Evolutionary conservation across 495 filamentous ascomycete species (phyloP).

Genomic region (Penicillium desertorum): DNA sequence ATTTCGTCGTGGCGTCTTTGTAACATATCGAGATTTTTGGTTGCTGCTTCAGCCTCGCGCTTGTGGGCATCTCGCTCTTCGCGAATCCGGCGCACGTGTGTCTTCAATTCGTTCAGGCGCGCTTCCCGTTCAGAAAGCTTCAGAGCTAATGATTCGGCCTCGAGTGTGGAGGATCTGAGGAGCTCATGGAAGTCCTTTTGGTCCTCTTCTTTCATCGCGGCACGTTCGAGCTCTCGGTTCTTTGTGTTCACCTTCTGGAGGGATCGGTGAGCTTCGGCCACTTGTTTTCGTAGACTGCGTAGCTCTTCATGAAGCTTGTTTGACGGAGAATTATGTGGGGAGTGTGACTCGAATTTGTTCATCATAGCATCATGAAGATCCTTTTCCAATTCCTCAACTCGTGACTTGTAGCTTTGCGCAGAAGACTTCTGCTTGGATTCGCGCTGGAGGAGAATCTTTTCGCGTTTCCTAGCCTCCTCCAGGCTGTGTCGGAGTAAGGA

Average conservation of each 20-base stretch:
- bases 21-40: slow-evolving; percentile 54
- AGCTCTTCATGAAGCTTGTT: slow-evolving; percentile 60
- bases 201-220: slow-evolving; percentile 54
- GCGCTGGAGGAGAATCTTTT: slow-evolving; percentile 60
- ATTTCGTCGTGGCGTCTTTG: slow-evolving; percentile 53
- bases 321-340: slow-evolving; percentile 53
- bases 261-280: slow-evolving; percentile 60
- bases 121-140: slow-evolving; percentile 54
- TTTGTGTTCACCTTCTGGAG: slow-evolving; percentile 57
- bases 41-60: slow-evolving; percentile 47
- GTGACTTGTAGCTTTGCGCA: slow-evolving; percentile 53
- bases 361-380: slow-evolving; percentile 55
- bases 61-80: slow-evolving; percentile 56
- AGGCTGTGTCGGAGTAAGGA: slow-evolving; percentile 59
- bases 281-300: slow-evolving; percentile 59
- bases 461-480: slow-evolving; percentile 61
- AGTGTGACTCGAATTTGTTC: slow-evolving; percentile 47
- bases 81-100: slow-evolving; percentile 55
- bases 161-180: slow-evolving; percentile 64
- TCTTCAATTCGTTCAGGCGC: slow-evolving; percentile 55
- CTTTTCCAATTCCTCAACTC: slow-evolving; percentile 56
- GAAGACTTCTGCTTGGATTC: slow-evolving; percentile 59
- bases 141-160: slow-evolving; percentile 62
- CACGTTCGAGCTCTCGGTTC: slow-evolving; percentile 48
- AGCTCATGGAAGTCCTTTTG: slow-evolving; percentile 65